These are phyloP conservation scores for Fusarium virguliforme DNA, from an alignment of 2,329 filamentous ascomycete genomes.

Conservation along the genomic window DNA sequence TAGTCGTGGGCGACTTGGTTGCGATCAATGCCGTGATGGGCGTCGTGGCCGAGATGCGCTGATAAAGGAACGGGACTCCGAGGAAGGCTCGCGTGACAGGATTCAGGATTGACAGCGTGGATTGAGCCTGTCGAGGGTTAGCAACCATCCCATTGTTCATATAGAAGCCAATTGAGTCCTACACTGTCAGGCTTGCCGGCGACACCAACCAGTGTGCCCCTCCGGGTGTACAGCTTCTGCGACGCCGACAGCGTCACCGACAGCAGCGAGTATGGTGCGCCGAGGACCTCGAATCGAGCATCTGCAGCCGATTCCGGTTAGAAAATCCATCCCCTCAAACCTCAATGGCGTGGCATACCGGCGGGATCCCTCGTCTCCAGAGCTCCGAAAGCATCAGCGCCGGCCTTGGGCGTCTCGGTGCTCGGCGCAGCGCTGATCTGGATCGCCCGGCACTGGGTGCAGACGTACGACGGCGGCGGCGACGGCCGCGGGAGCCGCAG, in stretches of 20 bases:
- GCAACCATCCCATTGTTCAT: background rate
- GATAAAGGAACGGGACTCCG: constrained; percentile 95
- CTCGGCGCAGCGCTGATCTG: constrained; percentile 76
- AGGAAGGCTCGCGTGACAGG: constrained; percentile 85
- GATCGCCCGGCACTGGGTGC: constrained; percentile 72
- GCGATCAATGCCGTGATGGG: constrained; percentile 91
- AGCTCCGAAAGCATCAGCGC: constrained; percentile 71
- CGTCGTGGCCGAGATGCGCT: constrained; percentile 88
- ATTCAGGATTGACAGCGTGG: constrained; percentile 88
- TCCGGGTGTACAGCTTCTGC: constrained; percentile 91
- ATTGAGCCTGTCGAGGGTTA: constrained; percentile 76
- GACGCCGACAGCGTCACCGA: constrained; percentile 94
- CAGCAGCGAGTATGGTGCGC: constrained; percentile 91
- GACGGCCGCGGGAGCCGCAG: constrained; percentile 49
- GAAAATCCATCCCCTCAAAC: constrained; percentile 3
- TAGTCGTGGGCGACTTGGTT: constrained; percentile 88
- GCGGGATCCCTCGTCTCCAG: constrained; percentile 66
- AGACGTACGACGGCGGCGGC: constrained; percentile 59
- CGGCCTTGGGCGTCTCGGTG: constrained; percentile 67
- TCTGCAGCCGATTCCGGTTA: constrained; percentile 70
- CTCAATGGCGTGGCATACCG: constrained; percentile 57
- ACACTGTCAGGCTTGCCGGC: constrained; percentile 94
- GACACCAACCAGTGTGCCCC: constrained; percentile 91
- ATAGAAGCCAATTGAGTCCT: constrained; percentile 36
- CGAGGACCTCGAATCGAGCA: constrained; percentile 94